Percentiles rank a stretch among this genome's conserved stretches.
These are phyloP conservation scores for Cucumis cinereus DNA, from an alignment of 306 rosid genomes.

Conservation along the genomic window DNA sequence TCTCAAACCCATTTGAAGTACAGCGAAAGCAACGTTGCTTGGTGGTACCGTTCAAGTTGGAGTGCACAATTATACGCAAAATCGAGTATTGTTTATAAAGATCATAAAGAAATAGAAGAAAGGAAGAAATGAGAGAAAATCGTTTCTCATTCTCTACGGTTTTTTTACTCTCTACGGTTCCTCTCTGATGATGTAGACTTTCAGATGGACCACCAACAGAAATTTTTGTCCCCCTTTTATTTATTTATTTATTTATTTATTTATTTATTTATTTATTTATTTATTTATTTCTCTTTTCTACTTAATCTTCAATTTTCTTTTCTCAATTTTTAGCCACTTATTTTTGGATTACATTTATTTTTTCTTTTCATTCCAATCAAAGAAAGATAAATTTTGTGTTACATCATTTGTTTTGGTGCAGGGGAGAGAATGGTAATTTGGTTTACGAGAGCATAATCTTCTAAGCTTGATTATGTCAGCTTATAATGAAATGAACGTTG, in stretches of 20 bases:
- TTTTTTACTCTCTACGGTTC: not conserved
- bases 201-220: slow-evolving; percentile 1
- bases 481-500: not conserved
- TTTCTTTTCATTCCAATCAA: not conserved
- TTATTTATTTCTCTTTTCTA: not conserved
- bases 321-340: slow-evolving; percentile 2
- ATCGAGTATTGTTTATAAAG: not conserved
- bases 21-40: slow-evolving; percentile 15
- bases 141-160: not conserved
- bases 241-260: not conserved
- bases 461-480: not conserved
- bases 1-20: slow-evolving; percentile 7
- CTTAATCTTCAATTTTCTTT: not conserved
- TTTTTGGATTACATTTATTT: not conserved
- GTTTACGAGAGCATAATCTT: not conserved
- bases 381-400: not conserved
- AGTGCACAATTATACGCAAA: slow-evolving; percentile 4
- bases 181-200: slow-evolving; percentile 5
- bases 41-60: slow-evolving; percentile 1
- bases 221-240: not conserved
- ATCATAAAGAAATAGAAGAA: not conserved
- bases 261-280: not conserved
- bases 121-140: not conserved
- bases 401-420: not conserved
- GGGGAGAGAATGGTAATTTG: not conserved